phyloP scores from a whole-genome alignment of 805 yeast species.

The Candida morakotiae region DNA sequence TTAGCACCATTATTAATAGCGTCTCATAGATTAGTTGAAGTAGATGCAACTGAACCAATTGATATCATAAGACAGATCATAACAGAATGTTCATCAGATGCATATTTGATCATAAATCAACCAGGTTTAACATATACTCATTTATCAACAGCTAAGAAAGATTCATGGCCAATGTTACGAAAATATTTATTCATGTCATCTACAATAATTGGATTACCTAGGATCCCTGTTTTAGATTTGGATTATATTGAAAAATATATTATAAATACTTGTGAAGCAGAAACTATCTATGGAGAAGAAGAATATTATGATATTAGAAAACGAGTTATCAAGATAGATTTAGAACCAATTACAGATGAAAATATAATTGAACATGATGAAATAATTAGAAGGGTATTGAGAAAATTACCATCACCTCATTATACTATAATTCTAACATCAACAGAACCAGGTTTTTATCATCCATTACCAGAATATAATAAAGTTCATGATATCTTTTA shows the following conservation, averaged over 20 bases:
- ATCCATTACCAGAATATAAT: conserved; percentile 28
- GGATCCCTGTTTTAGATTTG: conserved; percentile 41
- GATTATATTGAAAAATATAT: conserved; percentile 39
- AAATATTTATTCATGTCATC: conserved; percentile 54
- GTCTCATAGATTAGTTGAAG: conserved; percentile 35
- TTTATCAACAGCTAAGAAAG: conserved; percentile 25
- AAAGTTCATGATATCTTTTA: conserved; percentile 45
- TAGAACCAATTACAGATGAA: conserved; percentile 41
- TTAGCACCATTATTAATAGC: conserved; percentile 31
- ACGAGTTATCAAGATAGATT: conserved; percentile 57
- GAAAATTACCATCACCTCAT: conserved; percentile 72
- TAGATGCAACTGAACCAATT: conserved; percentile 21
- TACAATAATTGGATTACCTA: conserved; percentile 56
- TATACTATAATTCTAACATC: conserved; percentile 56
- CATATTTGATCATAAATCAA: conserved; percentile 32
- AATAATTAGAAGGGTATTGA: conserved; percentile 50
- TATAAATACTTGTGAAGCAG: conserved; percentile 50
- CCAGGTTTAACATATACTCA: conserved; percentile 34
- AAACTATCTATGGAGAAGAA: conserved; percentile 36
- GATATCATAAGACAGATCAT: conserved; percentile 25
- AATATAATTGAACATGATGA: conserved; percentile 40
- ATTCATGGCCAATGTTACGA: conserved; percentile 45
- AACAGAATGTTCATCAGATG: conserved; percentile 38
- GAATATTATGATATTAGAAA: conserved; percentile 58
- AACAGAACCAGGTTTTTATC: conserved; percentile 15